A percentile compares a stretch with the other conserved stretches of the same genome.
phyloP scores from a whole-genome alignment of 768 basidiomycete species.

The Hericium coralloides region DNA sequence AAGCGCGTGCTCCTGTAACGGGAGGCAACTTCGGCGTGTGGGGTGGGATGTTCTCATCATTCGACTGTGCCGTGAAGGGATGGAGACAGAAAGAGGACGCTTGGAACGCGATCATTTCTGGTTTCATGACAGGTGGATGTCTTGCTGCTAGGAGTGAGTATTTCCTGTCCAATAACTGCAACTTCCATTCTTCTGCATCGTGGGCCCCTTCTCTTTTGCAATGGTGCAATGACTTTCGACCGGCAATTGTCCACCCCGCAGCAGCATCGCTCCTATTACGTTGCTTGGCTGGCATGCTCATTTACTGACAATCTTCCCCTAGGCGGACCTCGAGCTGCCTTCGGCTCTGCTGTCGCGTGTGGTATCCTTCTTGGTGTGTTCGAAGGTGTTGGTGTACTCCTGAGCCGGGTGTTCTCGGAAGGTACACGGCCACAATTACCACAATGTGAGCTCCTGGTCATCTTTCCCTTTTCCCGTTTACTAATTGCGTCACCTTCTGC shows the following conservation, averaged over 20 bases:
- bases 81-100: conserved; percentile 96
- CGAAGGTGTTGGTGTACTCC: conserved; percentile 89
- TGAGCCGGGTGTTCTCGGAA: conserved; percentile 84
- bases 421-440: conserved; percentile 73
- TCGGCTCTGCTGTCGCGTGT: conserved; percentile 91
- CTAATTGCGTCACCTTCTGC: not conserved
- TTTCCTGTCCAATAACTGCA: not conserved
- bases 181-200: not conserved
- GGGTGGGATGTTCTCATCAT: conserved; percentile 98
- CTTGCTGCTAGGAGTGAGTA: conserved; percentile 86
- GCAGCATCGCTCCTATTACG: not conserved
- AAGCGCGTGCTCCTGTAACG: conserved; percentile 95
- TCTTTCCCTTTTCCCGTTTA: not conserved
- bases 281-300: not conserved
- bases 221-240: no score
- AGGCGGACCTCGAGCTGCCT: conserved; percentile 90
- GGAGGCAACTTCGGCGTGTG: conserved; percentile 95
- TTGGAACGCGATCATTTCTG: conserved; percentile 98
- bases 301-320: not conserved
- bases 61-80: conserved; percentile 97
- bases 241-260: not conserved
- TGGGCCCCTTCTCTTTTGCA: not conserved
- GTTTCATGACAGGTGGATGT: conserved; percentile 97
- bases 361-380: conserved; percentile 93
- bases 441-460: conserved; percentile 36